Base-by-base conservation (phyloP, 768 basidiomycete genomes). In the Lenzites betulinus region DNA sequence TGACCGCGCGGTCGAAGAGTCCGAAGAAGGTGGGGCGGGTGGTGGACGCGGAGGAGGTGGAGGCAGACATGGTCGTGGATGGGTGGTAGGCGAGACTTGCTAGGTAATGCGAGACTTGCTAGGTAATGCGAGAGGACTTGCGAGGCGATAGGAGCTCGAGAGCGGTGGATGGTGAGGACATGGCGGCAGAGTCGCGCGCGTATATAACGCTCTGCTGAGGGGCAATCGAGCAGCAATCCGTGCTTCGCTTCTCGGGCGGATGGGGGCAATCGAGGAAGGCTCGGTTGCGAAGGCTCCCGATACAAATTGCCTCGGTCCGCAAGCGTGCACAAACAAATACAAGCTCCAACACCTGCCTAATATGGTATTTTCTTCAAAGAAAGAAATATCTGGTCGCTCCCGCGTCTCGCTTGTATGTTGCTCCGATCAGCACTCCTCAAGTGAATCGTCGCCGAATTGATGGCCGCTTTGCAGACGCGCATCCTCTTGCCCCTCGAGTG, bases 21-120 rank as follows among this genome's bases (percentile, higher is more conserved):
- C 67, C 62, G 51, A 63, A 54, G 62, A 67, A 36, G 52, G 59
- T 56, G 23, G 48, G 60, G 50, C 52, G 54, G 13, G 60, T 9
- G 18, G 57, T 44, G 39, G 53, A 43, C 33, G 38, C 20, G n/a
- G 42, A 18, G 39, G 49, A 52, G 50, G 60, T 22, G 9, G 59
- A 55, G 44, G 66, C 36, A 59, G 67, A 44, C 61, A 65, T 60
- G n/a, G n/a, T n/a, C 30, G 54, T 35, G 11, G 11, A 11, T 9
- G 23, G 30, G n/a, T n/a, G n/a, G n/a, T n/a, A n/a, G n/a, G 20
- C 4, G 52, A 25, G 49, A 15, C n/a, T 22, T n/a, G 51, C 25
- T 46, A 30, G 41, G 60, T 36, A 43, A 46, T 26, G 28, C 26
- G 43, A 33, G 54, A 26, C 43, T 22, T n/a, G 51, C 25, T 46